Conservation (phyloP, 495 filamentous ascomycete species). For the Penicillium egyptiacum region DNA sequence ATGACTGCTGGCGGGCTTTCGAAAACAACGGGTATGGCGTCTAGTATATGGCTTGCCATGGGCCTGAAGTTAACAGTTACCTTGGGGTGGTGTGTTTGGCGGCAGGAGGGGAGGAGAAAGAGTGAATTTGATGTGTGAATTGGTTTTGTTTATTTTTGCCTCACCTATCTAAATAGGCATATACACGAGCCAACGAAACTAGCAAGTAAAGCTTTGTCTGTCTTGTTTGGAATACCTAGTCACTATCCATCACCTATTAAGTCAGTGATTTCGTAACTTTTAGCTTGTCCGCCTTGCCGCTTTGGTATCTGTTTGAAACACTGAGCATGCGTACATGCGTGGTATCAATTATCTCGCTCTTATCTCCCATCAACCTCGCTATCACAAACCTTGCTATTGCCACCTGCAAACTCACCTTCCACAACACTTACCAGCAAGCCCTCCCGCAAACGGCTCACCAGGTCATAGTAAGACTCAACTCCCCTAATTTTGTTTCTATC, state of each 20-base stretch:
- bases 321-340: not conserved
- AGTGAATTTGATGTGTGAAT: slow-evolving; percentile 12
- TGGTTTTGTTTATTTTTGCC: not conserved
- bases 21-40: slow-evolving; percentile 29
- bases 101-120: slow-evolving; percentile 16
- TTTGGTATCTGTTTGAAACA: not conserved
- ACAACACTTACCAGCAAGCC: not conserved
- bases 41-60: slow-evolving; percentile 42
- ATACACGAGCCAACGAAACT: not conserved
- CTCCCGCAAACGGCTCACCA: not conserved
- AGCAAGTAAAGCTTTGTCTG: not conserved
- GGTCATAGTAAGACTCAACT: not conserved
- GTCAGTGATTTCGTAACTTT: not conserved
- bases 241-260: not conserved
- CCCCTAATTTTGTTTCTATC: not conserved
- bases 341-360: not conserved
- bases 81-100: slow-evolving; percentile 36
- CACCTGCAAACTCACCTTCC: not conserved
- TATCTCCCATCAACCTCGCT: not conserved
- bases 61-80: slow-evolving; percentile 37
- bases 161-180: not conserved
- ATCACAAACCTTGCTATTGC: not conserved
- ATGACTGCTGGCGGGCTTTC: slow-evolving; percentile 42
- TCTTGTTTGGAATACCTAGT: not conserved
- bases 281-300: not conserved